A percentile compares a stretch with the other conserved stretches of the same genome.
These are phyloP conservation scores for Capsicum rhomboideum DNA, from an alignment of 257 asterid species.

Conservation along the genomic window DNA sequence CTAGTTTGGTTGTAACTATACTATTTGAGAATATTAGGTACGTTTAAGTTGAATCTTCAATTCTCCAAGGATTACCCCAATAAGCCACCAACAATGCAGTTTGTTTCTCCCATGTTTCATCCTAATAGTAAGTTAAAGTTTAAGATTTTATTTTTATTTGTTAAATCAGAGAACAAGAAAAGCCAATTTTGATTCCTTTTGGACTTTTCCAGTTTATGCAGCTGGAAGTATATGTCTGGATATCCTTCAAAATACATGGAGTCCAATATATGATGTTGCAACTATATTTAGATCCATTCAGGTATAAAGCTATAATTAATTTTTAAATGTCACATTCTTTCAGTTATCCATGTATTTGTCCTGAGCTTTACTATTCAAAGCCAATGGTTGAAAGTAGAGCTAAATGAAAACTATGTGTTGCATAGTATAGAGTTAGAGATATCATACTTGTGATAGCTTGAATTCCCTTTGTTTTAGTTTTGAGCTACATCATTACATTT, in stretches of 20 bases:
- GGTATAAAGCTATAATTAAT: constrained; percentile 26
- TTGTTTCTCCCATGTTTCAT: constrained; percentile 81
- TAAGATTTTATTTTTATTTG: background rate
- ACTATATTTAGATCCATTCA: constrained; percentile 87
- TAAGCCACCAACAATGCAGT: constrained; percentile 77
- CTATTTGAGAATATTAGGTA: constrained; percentile 30
- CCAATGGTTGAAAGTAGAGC: background rate
- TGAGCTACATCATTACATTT: background rate
- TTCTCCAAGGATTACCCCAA: constrained; percentile 71
- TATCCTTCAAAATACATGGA: constrained; percentile 95
- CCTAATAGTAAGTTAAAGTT: constrained; percentile 59
- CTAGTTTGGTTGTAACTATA: background rate
- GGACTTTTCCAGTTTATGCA: constrained; percentile 61
- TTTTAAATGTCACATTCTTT: background rate
- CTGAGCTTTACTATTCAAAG: background rate
- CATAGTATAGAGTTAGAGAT: background rate
- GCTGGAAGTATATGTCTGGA: constrained; percentile 94
- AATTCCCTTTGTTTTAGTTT: background rate
- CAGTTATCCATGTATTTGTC: background rate
- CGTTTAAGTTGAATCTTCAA: constrained; percentile 70
- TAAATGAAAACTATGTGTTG: background rate
- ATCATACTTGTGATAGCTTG: background rate
- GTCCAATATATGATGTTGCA: constrained; percentile 92
- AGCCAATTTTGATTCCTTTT: constrained; percentile 5
- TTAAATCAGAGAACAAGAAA: background rate